These are phyloP conservation scores for Camellia lanceoleosa DNA, from an alignment of 148 eudicot genomes.

Conservation along the genomic window DNA sequence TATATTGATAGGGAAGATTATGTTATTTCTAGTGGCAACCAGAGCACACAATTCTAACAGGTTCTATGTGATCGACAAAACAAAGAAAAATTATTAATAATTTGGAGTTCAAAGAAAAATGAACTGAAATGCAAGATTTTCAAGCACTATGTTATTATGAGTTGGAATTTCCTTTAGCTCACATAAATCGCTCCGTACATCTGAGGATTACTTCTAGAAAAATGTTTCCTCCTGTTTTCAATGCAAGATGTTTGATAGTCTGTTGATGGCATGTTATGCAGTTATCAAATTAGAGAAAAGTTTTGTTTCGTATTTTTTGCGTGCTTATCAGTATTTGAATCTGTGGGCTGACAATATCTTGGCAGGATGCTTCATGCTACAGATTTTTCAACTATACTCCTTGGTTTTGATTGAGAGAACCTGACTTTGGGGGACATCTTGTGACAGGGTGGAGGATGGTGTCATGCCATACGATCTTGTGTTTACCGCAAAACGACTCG, in stretches of 20 bases:
- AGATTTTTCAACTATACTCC: not conserved
- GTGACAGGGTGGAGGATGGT: slow-evolving; percentile 99
- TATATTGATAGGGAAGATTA: not conserved
- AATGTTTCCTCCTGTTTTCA: too few species aligned
- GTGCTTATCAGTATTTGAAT: not conserved
- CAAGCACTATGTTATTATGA: not conserved
- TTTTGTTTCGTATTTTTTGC: not conserved
- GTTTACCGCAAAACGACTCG: slow-evolving; percentile 80
- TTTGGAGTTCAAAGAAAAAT: not conserved
- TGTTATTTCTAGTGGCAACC: not conserved
- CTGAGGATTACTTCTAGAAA: too few species aligned
- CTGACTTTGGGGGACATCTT: slow-evolving; percentile 11
- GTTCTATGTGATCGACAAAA: not conserved
- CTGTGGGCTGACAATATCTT: not conserved
- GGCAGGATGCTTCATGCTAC: not conserved
- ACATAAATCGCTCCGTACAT: too few species aligned
- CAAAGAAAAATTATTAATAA: not conserved
- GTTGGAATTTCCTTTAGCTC: not conserved
- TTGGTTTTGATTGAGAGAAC: not conserved
- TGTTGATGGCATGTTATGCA: not conserved
- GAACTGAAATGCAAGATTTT: not conserved
- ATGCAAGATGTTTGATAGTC: too few species aligned
- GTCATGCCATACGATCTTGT: slow-evolving; percentile 69
- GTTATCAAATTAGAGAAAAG: not conserved
- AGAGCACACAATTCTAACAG: not conserved